Base-by-base conservation (phyloP, 129 eudicot species). In the Mikania micrantha region DNA sequence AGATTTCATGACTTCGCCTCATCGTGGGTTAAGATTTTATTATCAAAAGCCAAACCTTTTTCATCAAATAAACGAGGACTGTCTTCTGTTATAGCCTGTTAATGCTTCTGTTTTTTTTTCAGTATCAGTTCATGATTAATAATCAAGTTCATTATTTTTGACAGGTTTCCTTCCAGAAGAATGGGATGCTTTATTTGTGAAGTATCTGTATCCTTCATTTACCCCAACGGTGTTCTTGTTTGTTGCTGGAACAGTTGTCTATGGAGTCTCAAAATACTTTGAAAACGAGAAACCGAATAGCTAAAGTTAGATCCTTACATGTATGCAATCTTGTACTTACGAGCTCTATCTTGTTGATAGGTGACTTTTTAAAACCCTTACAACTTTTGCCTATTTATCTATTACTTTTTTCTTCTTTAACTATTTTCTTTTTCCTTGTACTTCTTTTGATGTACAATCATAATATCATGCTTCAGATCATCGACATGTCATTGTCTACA, bases 151-250 rank as follows among this genome's bases (percentile, higher is more conserved):
- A 20, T 35, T 21, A 47, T 62, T 35, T 39, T 7, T 35, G 56
- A 54, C 90, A 93, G 98, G 96, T 35, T 84, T 93, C 49, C 82
- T 93, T 48, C 98, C 90, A 0, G 92, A 88, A 74, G 91, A 83
- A 35, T 93, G 91, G 96, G 96, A 93, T 48, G 85, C 76, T 34
- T 74, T 88, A 36, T 89, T 85, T 68, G 96, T 88, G 45, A 93
- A 88, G 75, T 93, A 82, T 81, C 80, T 93, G 5, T 93, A 88
- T 80, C 95, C 96, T 53, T 75, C 92, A 56, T 93, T 88, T 69
- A 88, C 98, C 20, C 98, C 98, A 28, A 93, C 96, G 3, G 95
- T 88, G 24, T 79, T 84, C 85, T 73, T 93, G 77, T 93, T 93
- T 64, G 89, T 93, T 16, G 96, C 90, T 21, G 98, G 96, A 77